These are phyloP conservation scores for Phycomyces blakesleeanus DNA, from an alignment of 192 early-diverging fungal genomes.

Conservation along the genomic window DNA sequence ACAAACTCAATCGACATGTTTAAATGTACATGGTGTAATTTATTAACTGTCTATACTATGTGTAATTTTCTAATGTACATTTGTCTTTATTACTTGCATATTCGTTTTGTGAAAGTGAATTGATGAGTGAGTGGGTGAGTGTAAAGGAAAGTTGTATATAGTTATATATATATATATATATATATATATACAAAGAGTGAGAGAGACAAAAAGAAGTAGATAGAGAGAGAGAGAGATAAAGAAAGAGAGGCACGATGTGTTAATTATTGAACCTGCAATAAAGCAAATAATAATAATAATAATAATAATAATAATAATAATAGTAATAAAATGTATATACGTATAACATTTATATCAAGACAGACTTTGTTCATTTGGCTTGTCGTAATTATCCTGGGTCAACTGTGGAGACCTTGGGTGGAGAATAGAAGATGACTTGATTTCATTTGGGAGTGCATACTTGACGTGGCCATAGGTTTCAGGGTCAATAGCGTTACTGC, in stretches of 20 bases:
- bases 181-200: no score
- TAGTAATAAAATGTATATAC: neutral
- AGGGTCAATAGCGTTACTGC: conserved; percentile 1
- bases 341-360: neutral
- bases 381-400: neutral
- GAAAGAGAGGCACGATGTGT: neutral
- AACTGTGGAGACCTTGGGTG: neutral
- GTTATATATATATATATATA: no score
- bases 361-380: neutral
- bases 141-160: no score
- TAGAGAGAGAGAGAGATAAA: neutral
- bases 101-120: neutral
- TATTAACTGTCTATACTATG: neutral
- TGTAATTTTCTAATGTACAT: neutral
- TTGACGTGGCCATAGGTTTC: neutral
- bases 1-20: no score
- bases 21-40: no score
- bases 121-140: neutral
- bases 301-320: neutral
- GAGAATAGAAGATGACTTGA: neutral
- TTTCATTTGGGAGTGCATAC: neutral
- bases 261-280: neutral
- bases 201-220: no score
- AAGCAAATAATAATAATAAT: neutral
- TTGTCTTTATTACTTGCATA: neutral